These are phyloP conservation scores for Inosperma sp. DNA, from an alignment of 768 basidiomycete species.

Conservation along the genomic window DNA sequence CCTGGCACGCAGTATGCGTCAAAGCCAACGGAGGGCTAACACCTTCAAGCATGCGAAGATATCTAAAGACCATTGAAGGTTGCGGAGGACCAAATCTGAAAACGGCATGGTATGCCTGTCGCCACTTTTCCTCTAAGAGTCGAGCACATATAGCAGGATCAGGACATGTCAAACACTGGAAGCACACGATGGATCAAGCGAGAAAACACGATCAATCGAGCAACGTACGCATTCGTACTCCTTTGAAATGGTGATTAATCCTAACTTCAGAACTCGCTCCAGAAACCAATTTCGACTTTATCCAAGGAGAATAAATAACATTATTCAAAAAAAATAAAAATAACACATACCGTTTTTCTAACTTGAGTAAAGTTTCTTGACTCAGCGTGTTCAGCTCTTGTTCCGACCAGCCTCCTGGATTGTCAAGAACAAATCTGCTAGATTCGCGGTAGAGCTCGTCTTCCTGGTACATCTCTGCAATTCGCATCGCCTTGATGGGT, in stretches of 20 bases:
- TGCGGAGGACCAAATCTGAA: slow-evolving; percentile 88
- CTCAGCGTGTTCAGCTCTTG: slow-evolving; percentile 78
- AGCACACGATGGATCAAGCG: background rate
- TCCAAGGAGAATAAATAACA: too few relatives aligned
- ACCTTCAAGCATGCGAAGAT: slow-evolving; percentile 85
- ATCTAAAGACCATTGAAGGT: slow-evolving; percentile 90
- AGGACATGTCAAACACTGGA: slow-evolving; percentile 78
- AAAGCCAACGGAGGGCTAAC: slow-evolving; percentile 84
- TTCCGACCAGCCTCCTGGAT: slow-evolving; percentile 81
- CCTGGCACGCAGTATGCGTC: slow-evolving; percentile 84
- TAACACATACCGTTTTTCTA: slow-evolving; percentile 69
- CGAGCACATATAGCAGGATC: slow-evolving; percentile 76
- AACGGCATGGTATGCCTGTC: slow-evolving; percentile 79
- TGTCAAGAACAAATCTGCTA: slow-evolving; percentile 88
- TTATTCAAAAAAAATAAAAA: background rate
- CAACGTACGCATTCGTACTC: slow-evolving; percentile 86
- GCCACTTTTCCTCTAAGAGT: slow-evolving; percentile 89
- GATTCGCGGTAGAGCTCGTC: slow-evolving; percentile 88
- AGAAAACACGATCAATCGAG: background rate
- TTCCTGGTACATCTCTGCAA: slow-evolving; percentile 87
- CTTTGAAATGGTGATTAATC: slow-evolving; percentile 80
- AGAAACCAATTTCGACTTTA: slow-evolving; percentile 89
- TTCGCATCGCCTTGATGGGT: slow-evolving; percentile 89
- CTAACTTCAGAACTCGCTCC: slow-evolving; percentile 89
- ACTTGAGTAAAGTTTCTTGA: slow-evolving; percentile 77